Evolutionary conservation across 2,329 filamentous ascomycete genomes (phyloP), one percentile per base, ranked within the genome.

Genomic region (Colletotrichum gigasporum): DNA sequence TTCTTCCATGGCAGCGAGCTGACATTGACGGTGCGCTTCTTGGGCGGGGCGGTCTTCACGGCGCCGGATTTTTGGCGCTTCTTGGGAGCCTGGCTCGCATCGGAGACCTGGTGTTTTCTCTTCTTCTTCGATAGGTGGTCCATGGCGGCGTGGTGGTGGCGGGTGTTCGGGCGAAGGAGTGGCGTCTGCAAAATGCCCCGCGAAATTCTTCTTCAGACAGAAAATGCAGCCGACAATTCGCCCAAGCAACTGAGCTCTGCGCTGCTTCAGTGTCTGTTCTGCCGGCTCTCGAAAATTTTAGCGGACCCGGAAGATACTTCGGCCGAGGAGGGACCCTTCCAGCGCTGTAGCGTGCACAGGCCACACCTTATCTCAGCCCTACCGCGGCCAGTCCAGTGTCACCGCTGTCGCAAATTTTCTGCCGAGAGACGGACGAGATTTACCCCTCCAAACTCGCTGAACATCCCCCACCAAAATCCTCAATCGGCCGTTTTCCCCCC

Each of bases 1-100:
- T 81, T 76, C 70, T 85, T 81, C 88, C 88, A 90, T 74, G 79
- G 75, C 42, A 90, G 76, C 2, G 83, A 77, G 67, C 83, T 76
- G 28, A 82, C 76, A 42, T 80, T 78, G 20, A 86, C 78, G 2
- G 79, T 72, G 41, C 76, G 76, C 14, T 75, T 72, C 70, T 78
- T 79, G 57, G 70, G 35, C 1, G 48, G 20, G 4, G 20, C 57
- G 11, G 39, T 4, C 26, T 61, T 67, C 3, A 14, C 24, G 6
- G 16, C 52, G 14, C 28, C 52, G 4, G 65, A 58, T 51, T 67
- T 68, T 56, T 68, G 66, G 22, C 66, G 63, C 42, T 68, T 68
- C 14, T 47, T 30, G 26, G 66, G 64, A 14, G 56, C 52, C 24
- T 52, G 59, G 3, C 28, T 22, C 9, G 54, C 52, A 26, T 58